phyloP scores from a whole-genome alignment of 495 filamentous ascomycete species.

The Cercophora newfieldiana region DNA sequence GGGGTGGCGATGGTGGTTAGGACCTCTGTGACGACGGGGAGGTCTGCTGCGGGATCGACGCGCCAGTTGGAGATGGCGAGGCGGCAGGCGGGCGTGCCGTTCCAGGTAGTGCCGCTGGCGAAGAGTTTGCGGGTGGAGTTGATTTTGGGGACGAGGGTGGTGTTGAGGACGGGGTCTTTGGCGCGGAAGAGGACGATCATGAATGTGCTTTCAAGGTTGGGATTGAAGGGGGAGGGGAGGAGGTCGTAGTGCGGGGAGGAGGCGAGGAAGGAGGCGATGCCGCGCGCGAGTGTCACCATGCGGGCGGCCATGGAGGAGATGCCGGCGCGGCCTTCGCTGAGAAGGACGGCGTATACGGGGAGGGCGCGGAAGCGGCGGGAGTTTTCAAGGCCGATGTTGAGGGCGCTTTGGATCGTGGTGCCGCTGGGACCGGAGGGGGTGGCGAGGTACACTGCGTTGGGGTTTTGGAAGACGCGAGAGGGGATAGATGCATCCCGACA shows the following conservation, averaged over 20 bases:
- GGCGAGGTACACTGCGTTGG: slow-evolving; percentile 80
- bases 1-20: slow-evolving; percentile 35
- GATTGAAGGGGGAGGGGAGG: slow-evolving; percentile 56
- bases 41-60: slow-evolving; percentile 57
- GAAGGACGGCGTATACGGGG: slow-evolving; percentile 79
- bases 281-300: slow-evolving; percentile 70
- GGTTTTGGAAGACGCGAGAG: slow-evolving; percentile 71
- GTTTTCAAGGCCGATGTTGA: slow-evolving; percentile 90
- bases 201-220: slow-evolving; percentile 55
- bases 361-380: slow-evolving; percentile 87
- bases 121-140: slow-evolving; percentile 76
- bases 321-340: slow-evolving; percentile 72
- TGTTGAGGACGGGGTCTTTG: slow-evolving; percentile 65
- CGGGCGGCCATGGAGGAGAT: slow-evolving; percentile 69
- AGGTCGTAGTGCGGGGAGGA: slow-evolving; percentile 61
- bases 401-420: slow-evolving; percentile 67
- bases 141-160: slow-evolving; percentile 63
- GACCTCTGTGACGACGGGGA: slow-evolving; percentile 51
- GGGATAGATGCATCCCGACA: slow-evolving; percentile 60
- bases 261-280: slow-evolving; percentile 62
- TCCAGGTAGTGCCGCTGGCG: slow-evolving; percentile 80
- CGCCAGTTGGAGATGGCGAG: slow-evolving; percentile 87
- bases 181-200: slow-evolving; percentile 83
- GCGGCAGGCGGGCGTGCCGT: slow-evolving; percentile 67
- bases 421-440: slow-evolving; percentile 30